A percentile compares a stretch with the other conserved stretches of the same genome.
phyloP scores from a whole-genome alignment of 2,329 filamentous ascomycete genomes.

The Aspergillus floridensis region DNA sequence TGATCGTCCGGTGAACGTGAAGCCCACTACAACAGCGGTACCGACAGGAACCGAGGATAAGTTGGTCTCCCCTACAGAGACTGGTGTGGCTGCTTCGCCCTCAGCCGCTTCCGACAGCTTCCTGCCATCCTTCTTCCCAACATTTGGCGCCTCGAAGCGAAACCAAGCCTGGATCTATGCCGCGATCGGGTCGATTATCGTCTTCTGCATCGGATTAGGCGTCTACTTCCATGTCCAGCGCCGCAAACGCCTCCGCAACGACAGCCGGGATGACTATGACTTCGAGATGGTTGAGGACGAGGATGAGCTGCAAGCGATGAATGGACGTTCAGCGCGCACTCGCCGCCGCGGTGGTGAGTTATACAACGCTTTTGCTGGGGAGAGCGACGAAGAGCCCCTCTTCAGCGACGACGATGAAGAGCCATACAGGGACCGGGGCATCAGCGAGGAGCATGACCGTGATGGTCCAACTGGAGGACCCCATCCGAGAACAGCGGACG shows the following conservation, averaged over 20 bases:
- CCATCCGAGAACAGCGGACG: constrained; percentile 10
- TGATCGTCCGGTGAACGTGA: constrained; percentile 62
- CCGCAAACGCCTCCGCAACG: constrained; percentile 70
- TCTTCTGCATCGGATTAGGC: constrained; percentile 79
- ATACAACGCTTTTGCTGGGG: constrained; percentile 96
- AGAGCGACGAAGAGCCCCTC: constrained; percentile 70
- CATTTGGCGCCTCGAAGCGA: constrained; percentile 80
- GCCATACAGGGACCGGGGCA: constrained; percentile 34
- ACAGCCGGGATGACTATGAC: constrained; percentile 79
- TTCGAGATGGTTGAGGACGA: constrained; percentile 90
- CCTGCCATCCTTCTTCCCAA: constrained; percentile 82
- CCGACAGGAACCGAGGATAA: constrained; percentile 23
- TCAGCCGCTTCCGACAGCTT: constrained; percentile 52
- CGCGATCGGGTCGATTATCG: constrained; percentile 74
- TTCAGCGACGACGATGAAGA: constrained; percentile 47
- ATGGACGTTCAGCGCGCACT: constrained; percentile 51
- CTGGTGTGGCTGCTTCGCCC: constrained; percentile 29
- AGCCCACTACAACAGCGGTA: constrained; percentile 45
- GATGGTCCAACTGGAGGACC: constrained; percentile 15
- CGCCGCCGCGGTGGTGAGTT: constrained; percentile 74
- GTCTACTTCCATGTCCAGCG: constrained; percentile 78
- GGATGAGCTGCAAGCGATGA: constrained; percentile 52
- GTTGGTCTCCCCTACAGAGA: constrained; percentile 28
- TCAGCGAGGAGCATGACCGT: constrained; percentile 22
- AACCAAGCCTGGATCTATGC: constrained; percentile 95